These are phyloP conservation scores for Cladophialophora yegresii DNA, from an alignment of 2,329 filamentous ascomycete species.

Conservation along the genomic window DNA sequence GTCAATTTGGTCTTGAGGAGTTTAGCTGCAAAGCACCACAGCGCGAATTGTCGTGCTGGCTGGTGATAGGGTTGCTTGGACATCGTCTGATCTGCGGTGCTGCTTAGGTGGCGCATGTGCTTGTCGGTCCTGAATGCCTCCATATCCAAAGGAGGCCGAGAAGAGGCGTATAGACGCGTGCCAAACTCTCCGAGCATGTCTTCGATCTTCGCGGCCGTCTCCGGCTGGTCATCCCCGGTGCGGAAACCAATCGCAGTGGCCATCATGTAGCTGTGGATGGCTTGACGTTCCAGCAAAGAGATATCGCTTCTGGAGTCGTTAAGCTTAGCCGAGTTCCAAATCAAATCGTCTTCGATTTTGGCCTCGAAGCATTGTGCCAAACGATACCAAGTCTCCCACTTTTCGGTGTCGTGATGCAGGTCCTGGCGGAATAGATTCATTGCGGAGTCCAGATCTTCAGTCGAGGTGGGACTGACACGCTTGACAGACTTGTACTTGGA, in stretches of 20 bases:
- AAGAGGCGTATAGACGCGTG: constrained; percentile 67
- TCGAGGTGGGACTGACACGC: constrained; percentile 73
- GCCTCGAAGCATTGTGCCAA: constrained; percentile 85
- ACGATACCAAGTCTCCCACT: constrained; percentile 90
- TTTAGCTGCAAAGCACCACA: constrained; percentile 65
- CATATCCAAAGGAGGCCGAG: constrained; percentile 68
- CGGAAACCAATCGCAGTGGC: constrained; percentile 64
- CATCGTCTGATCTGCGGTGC: constrained; percentile 54
- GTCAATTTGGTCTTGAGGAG: constrained; percentile 62
- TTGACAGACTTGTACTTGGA: constrained; percentile 82
- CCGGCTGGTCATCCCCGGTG: constrained; percentile 56
- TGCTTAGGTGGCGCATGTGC: constrained; percentile 63
- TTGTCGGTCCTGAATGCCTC: constrained; percentile 64
- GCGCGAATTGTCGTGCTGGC: constrained; percentile 57
- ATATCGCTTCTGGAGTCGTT: constrained; percentile 78
- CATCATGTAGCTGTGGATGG: constrained; percentile 80
- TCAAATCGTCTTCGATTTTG: constrained; percentile 80
- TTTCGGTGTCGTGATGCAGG: constrained; percentile 75
- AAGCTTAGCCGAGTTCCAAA: constrained; percentile 89
- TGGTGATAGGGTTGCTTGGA: constrained; percentile 60
- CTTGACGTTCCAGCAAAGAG: constrained; percentile 72
- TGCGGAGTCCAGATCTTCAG: constrained; percentile 80
- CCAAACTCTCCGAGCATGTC: constrained; percentile 71
- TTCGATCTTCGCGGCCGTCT: constrained; percentile 59
- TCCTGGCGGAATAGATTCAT: constrained; percentile 78